Percentiles rank a stretch among this genome's conserved stretches.
These are phyloP conservation scores for Paraglomus brasilianum DNA, from an alignment of 192 early-diverging fungal genomes.

Conservation along the genomic window DNA sequence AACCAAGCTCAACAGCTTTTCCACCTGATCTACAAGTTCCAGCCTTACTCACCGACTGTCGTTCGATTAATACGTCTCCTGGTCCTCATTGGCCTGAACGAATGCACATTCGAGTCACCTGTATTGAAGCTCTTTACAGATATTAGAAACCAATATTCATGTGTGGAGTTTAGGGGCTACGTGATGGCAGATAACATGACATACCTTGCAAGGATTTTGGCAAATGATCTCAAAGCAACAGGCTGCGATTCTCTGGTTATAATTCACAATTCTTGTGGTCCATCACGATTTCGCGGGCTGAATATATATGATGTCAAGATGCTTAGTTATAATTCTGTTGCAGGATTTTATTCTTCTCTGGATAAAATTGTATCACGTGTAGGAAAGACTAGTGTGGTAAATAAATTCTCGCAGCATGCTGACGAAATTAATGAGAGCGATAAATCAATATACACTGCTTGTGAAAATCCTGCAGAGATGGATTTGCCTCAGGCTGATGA, in stretches of 20 bases:
- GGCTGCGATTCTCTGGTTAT: constrained; percentile 21
- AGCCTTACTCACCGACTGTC: neutral
- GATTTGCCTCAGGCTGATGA: neutral
- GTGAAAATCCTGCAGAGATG: neutral
- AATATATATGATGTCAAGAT: neutral
- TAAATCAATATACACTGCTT: too few species aligned
- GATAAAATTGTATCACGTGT: too few species aligned
- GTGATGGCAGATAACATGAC: neutral
- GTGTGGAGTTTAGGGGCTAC: neutral
- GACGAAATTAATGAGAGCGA: neutral
- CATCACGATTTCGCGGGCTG: neutral
- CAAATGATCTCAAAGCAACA: constrained; percentile 12
- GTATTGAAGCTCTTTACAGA: neutral
- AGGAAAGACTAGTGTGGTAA: too few species aligned
- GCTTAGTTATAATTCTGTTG: constrained; percentile 7
- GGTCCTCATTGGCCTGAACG: constrained; percentile 15
- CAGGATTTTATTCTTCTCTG: constrained; percentile 3
- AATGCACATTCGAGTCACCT: neutral
- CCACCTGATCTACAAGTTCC: neutral
- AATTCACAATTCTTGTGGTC: neutral
- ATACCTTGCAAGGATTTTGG: too few species aligned
- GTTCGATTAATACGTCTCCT: constrained; percentile 16
- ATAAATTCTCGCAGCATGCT: too few species aligned
- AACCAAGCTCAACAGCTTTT: constrained; percentile 8
- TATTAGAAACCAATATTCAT: neutral